phyloP scores from a whole-genome alignment of 805 yeast species.

The Candida nemodendra region DNA sequence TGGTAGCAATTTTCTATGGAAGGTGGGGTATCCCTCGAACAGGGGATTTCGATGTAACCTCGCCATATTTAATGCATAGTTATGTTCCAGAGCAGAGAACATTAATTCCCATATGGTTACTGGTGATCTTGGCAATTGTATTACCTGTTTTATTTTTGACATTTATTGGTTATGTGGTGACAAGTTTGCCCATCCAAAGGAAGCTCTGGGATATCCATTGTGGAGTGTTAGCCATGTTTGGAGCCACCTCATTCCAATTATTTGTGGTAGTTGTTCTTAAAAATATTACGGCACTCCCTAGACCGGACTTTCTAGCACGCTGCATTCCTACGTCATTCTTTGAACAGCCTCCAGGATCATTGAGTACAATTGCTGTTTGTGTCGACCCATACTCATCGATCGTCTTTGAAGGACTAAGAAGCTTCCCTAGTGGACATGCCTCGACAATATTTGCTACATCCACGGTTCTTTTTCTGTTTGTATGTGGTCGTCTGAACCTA shows the following conservation, averaged over 20 bases:
- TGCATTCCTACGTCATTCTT: conserved; percentile 41
- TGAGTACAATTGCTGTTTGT: conserved; percentile 49
- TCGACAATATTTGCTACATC: conserved; percentile 49
- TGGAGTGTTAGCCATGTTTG: conserved; percentile 36
- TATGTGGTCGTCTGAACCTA: conserved; percentile 34
- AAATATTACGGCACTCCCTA: conserved; percentile 46
- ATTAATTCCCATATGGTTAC: conserved; percentile 31
- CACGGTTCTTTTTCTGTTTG: conserved; percentile 35
- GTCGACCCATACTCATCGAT: conserved; percentile 34
- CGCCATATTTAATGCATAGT: conserved; percentile 33
- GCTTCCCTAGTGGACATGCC: conserved; percentile 61
- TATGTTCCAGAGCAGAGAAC: conserved; percentile 36
- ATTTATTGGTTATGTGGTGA: conserved; percentile 18
- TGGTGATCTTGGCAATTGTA: conserved; percentile 31
- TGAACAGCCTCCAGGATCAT: conserved; percentile 31
- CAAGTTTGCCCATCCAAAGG: conserved; percentile 21
- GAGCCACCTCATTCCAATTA: conserved; percentile 38
- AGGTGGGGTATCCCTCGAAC: conserved; percentile 34
- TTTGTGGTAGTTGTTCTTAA: conserved; percentile 44
- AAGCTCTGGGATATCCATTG: conserved; percentile 43
- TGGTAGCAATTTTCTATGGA: conserved; percentile 33
- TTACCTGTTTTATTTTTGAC: conserved; percentile 35
- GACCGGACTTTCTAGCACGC: conserved; percentile 54
- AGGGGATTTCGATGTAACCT: conserved; percentile 40
- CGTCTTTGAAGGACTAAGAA: conserved; percentile 51